Base-by-base conservation (phyloP, 176 grass and related monocot genomes). In the Alopecurus myosuroides region DNA sequence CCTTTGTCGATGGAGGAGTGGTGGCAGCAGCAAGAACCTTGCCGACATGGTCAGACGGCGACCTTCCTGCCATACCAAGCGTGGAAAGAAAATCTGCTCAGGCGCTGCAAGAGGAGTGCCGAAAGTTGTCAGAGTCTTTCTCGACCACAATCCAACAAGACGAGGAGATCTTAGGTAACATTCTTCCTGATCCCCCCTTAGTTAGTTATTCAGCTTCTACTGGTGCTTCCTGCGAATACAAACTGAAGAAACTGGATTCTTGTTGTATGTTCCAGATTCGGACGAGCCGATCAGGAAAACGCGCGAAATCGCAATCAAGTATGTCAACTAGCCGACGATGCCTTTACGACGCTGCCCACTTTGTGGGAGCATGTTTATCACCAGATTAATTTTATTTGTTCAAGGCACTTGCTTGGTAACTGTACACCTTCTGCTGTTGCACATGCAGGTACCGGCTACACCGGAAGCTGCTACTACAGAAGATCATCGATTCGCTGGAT, bases 41-140 rank as follows among this genome's bases (percentile, higher is more conserved):
- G 44, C 96, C 96, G 53, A 95, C 93, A 44, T 98, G 96, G 96
- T 95, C 93, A 36, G 91, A 98, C 3, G 89, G 87, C 58, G 96
- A 90, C 46, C 39, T 94, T 69, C 96, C 96, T n/a, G 88, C 92
- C 44, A 81, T 95, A 61, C 96, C 93, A 12, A 95, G 93, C 13
- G 51, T 83, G 14, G 96, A 98, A 84, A 95, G 93, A 89, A 95
- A 92, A 80, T 79, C 83, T 25, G 89, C 89, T 42, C 87, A 89
- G 78, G 83, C 53, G 10, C 83, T 98, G 56, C 93, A 95, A 90
- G 96, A 94, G 70, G 91, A 98, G 19, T 98, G 96, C 83, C 82
- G 70, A 50, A 82, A 87, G 76, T 92, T 95, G 91, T 82, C 87
- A 33, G 85, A 82, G 86, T 87, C 90, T 14, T 98, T 90, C 78